Conservation (phyloP, 106 monocot genomes). For the Dendrobium chrysotoxum region DNA sequence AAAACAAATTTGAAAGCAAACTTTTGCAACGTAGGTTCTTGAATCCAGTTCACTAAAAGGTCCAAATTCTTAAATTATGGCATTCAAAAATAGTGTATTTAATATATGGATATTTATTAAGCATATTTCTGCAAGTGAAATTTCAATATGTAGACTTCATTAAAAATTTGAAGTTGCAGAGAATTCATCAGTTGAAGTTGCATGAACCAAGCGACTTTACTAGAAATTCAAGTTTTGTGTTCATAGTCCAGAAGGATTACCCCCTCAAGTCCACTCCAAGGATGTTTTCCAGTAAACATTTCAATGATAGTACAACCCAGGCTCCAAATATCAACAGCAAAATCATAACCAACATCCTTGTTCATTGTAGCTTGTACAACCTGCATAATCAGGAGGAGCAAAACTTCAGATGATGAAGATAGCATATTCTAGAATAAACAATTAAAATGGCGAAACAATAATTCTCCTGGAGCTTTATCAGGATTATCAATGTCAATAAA, state of each 20-base stretch:
- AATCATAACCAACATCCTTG: slow-evolving; percentile 74
- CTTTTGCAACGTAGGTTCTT: background rate
- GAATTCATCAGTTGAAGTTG: background rate
- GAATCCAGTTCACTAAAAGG: background rate
- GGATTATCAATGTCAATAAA: background rate
- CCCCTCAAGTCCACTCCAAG: slow-evolving; percentile 81
- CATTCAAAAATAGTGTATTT: background rate
- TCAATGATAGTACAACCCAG: slow-evolving; percentile 95
- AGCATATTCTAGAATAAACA: background rate
- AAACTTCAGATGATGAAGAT: background rate
- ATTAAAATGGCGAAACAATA: background rate
- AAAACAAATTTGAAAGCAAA: background rate
- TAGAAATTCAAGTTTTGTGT: background rate
- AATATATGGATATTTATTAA: background rate
- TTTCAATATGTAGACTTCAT: background rate
- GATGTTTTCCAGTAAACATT: slow-evolving; percentile 87
- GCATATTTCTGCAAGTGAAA: background rate
- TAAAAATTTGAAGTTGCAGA: no score
- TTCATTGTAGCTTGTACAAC: slow-evolving; percentile 85
- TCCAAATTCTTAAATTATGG: background rate
- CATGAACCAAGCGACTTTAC: background rate
- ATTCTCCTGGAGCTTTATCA: background rate
- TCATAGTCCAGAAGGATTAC: slow-evolving; percentile 27
- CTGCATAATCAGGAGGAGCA: slow-evolving; percentile 23
- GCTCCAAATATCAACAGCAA: slow-evolving; percentile 97